A percentile compares a stretch with the other conserved stretches of the same genome.
phyloP scores from a whole-genome alignment of 2,329 filamentous ascomycete genomes.

The Didymella sp. region DNA sequence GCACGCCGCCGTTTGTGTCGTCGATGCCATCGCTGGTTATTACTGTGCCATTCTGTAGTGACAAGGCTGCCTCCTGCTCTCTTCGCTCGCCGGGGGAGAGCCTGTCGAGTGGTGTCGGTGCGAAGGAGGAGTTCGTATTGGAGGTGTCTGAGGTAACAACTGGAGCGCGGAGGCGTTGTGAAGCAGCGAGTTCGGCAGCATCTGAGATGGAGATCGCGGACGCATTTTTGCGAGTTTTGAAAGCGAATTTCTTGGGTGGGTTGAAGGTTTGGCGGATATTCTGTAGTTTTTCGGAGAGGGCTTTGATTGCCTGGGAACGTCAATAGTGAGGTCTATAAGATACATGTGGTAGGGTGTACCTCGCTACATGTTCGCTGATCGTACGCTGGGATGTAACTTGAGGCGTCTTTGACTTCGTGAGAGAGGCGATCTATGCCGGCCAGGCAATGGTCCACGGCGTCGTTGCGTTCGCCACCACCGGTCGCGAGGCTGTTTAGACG shows the following conservation, averaged over 20 bases:
- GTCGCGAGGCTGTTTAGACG: conserved; percentile 68
- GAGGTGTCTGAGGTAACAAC: conserved; percentile 46
- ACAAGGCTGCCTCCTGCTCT: conserved; percentile 27
- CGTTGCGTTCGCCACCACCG: conserved; percentile 75
- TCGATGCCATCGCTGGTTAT: background rate
- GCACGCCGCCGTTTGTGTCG: conserved; percentile 24
- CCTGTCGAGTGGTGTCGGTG: conserved; percentile 49
- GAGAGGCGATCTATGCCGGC: conserved; percentile 81
- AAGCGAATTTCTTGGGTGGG: conserved; percentile 83
- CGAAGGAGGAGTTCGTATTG: conserved; percentile 52
- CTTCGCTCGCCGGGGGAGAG: conserved; percentile 45
- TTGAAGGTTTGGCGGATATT: conserved; percentile 68
- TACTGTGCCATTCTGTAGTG: background rate
- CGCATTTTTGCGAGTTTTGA: conserved; percentile 67
- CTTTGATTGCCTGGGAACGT: conserved; percentile 73
- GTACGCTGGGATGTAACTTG: conserved; percentile 82
- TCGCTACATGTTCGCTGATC: conserved; percentile 87
- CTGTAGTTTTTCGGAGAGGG: conserved; percentile 78
- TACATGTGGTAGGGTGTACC: conserved; percentile 53
- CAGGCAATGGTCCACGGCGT: conserved; percentile 81
- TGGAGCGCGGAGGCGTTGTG: conserved; percentile 55
- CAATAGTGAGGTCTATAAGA: conserved; percentile 14
- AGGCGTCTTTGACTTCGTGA: conserved; percentile 83
- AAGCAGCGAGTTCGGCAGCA: conserved; percentile 61
- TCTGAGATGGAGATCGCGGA: conserved; percentile 64